Evolutionary conservation across 371 early-diverging fungal species (phyloP).

Genomic region (Rhizopus arrhizus): DNA sequence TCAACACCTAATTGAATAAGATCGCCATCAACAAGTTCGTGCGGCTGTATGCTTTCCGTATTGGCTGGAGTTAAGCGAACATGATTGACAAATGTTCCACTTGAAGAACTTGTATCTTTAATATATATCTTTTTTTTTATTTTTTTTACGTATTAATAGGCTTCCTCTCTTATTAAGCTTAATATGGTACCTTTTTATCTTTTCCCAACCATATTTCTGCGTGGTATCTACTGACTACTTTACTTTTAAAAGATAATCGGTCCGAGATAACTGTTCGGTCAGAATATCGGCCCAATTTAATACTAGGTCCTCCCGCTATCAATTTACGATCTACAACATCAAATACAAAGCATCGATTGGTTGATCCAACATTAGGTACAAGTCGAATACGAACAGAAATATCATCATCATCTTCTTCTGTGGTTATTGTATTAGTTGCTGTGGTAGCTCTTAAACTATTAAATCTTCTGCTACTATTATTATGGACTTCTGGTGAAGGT

Average conservation of each 20-base stretch:
- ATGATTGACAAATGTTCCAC: slow-evolving; percentile 90
- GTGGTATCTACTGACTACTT: slow-evolving; percentile 80
- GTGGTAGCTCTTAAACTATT: background rate
- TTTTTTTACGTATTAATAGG: background rate
- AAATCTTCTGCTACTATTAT: background rate
- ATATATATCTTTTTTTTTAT: slow-evolving; percentile 62
- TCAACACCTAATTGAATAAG: slow-evolving; percentile 88
- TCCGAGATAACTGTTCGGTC: slow-evolving; percentile 65
- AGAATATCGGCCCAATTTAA: slow-evolving; percentile 79
- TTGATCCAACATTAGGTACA: slow-evolving; percentile 68
- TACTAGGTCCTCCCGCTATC: slow-evolving; percentile 51
- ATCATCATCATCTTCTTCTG: background rate
- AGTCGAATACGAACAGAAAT: slow-evolving; percentile 59
- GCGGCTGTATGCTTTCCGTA: slow-evolving; percentile 67
- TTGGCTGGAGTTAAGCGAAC: slow-evolving; percentile 78
- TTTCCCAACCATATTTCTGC: slow-evolving; percentile 75
- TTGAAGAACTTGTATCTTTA: slow-evolving; percentile 82
- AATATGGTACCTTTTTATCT: slow-evolving; percentile 12
- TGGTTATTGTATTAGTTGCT: no score
- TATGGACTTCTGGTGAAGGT: no score
- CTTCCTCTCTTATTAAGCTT: slow-evolving; percentile 39
- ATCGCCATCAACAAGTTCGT: slow-evolving; percentile 80
- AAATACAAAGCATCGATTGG: slow-evolving; percentile 70
- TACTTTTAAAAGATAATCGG: slow-evolving; percentile 75
- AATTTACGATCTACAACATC: slow-evolving; percentile 77